Conservation (phyloP, 2,329 filamentous ascomycete species). For the Paracamarosporium sp. region DNA sequence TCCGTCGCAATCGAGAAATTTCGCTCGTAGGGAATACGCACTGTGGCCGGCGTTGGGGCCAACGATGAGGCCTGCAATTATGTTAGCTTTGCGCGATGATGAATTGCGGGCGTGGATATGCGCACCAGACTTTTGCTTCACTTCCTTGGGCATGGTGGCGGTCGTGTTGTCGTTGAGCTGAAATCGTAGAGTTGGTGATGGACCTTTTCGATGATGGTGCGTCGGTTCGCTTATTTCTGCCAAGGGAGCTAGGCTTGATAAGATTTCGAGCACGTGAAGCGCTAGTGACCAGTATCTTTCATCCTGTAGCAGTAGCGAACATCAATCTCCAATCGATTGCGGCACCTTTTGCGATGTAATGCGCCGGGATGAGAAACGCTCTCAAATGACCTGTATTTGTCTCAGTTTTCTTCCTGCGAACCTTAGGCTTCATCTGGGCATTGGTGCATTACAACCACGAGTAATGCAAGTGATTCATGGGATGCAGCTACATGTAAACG, state of each 20-base stretch:
- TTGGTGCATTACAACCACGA: too few relatives aligned
- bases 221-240: conserved; percentile 9
- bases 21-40: conserved; percentile 55
- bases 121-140: conserved; percentile 58
- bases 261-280: conserved; percentile 13
- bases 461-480: too few relatives aligned
- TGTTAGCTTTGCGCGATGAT: conserved; percentile 16
- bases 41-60: conserved; percentile 71
- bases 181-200: conserved; percentile 15
- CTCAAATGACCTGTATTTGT: too few relatives aligned
- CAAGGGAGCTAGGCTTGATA: conserved; percentile 9
- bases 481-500: too few relatives aligned
- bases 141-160: conserved; percentile 60
- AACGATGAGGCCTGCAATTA: conserved; percentile 55
- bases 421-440: too few relatives aligned
- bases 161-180: conserved; percentile 42
- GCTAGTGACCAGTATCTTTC: neutral
- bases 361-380: too few relatives aligned
- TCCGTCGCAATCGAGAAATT: conserved; percentile 16
- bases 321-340: too few relatives aligned
- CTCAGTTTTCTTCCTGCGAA: too few relatives aligned
- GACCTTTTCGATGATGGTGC: conserved; percentile 19
- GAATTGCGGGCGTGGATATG: neutral
- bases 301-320: neutral
- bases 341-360: too few relatives aligned